These are phyloP conservation scores for Clathrospora elynae DNA, from an alignment of 2,329 filamentous ascomycete genomes.

Conservation along the genomic window DNA sequence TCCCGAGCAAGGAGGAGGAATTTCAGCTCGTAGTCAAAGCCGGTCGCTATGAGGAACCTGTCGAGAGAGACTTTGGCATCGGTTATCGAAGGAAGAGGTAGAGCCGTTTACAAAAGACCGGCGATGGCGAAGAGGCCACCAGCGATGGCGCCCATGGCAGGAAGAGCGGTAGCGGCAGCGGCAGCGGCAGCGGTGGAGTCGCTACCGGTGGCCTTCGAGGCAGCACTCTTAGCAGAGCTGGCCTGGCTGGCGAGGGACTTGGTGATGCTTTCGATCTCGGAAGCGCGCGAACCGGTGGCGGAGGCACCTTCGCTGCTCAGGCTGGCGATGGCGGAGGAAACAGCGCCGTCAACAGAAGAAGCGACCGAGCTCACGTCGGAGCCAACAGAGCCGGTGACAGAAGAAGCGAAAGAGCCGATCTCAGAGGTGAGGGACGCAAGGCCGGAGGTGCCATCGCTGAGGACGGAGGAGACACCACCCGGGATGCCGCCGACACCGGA, in stretches of 20 bases:
- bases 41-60: constrained; percentile 9
- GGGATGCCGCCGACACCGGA: constrained; percentile 20
- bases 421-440: constrained; percentile 19
- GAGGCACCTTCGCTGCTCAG: constrained; percentile 17
- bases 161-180: constrained; percentile 32
- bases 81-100: constrained; percentile 1
- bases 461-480: constrained; percentile 16
- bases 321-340: constrained; percentile 23
- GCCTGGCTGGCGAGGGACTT: constrained; percentile 12
- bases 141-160: constrained; percentile 40
- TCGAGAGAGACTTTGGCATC: constrained; percentile 8
- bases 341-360: constrained; percentile 20
- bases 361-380: constrained; percentile 14
- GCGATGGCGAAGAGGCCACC: constrained; percentile 40
- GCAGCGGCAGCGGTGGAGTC: constrained; percentile 20
- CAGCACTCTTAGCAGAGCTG: constrained; percentile 14
- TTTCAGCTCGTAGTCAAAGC: constrained; percentile 13
- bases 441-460: constrained; percentile 12
- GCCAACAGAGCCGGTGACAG: constrained; percentile 13
- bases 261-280: constrained; percentile 6
- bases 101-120: constrained; percentile 39
- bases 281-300: constrained; percentile 12
- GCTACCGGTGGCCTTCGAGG: constrained; percentile 17
- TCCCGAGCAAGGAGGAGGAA: constrained; percentile 20
- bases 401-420: constrained; percentile 14